Evolutionary conservation across 768 basidiomycete genomes (phyloP), one percentile per base, ranked within the genome.

Genomic region (Tephrocybe sp.): DNA sequence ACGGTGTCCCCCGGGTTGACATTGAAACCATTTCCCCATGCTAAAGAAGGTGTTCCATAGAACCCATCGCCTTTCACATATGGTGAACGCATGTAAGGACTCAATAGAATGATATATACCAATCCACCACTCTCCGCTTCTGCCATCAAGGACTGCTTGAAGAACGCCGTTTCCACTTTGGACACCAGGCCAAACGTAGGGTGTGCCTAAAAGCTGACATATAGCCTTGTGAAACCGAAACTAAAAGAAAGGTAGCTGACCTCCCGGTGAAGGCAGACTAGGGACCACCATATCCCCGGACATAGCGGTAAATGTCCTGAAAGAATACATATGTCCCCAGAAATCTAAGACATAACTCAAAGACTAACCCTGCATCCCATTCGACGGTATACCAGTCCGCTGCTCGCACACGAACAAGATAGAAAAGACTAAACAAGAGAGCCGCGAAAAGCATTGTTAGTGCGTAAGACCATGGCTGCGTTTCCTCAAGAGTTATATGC

Each of bases 121-220:
- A 31, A 64, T 64, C 63, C 63, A 64, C 63, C 63, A 64, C 23
- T 53, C 54, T n/a, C 63, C 63, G 40, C 63, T 64, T 30, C 59
- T 48, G 16, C 63, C 63, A 51, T 64, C 63, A 7, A 64, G 60
- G 22, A 64, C 63, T 26, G 63, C 63, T 31, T 64, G 63, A 5
- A 64, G 52, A 19, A 64, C 63, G 7, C 63, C 63, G 46, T 64
- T 58, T 9, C 51, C 54, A 31, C 63, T 64, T 44, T 64, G 63
- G 22, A 64, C 56, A 23, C 63, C 63, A 22, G 63, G 63, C 63
- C 63, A 64, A 12, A 64, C 61, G 33, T 64, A 64, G 11, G 63
- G 63, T 4, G 63, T 63, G 3, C 62, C 62, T 62, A 41, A 4
- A 23, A 5, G n/a, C 22, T 14, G 22, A 7, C 0, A 6, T n/a